Base-by-base conservation (phyloP, 345 rosid genomes). In the Trapa incisa region DNA sequence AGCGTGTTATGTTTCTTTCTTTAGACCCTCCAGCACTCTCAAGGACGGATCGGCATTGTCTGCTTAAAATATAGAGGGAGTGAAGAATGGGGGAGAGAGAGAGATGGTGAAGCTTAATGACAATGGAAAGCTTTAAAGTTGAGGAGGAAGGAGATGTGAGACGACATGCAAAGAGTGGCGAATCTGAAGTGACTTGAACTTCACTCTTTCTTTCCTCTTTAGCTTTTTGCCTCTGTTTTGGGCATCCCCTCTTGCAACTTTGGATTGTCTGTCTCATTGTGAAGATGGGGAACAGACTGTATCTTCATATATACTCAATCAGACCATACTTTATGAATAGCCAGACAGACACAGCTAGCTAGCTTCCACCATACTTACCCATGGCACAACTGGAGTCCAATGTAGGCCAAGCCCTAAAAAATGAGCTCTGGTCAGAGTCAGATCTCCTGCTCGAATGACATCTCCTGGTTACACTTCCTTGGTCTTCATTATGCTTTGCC, bases 231-330 rank as follows among this genome's bases (percentile, higher is more conserved):
- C 37, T 8, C 43, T 37, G 41, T 15, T 39, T 45, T 13, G 48
- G 35, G 72, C 68, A 42, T 53, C 43, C 37, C 16, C 48, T 10
- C 4, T 64, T 64, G 32, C 47, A 42, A 68, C 68, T 64, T 64
- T 37, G 74, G 68, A 65, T 65, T 42, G 76, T 56, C 72, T 43
- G 64, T 42, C 71, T 39, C 62, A 43, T 61, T 47, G 72, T 66
- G 74, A 57, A 68, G 47, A 22, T 22, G 62, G 66, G 68, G 65
- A 41, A 41, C n/a, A 41, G 4, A 41, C 6, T 41, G 43, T 41
- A 41, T 41, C 6, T 3, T 41, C 43, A 41, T 0, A 41, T 41
- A 41, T 8, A 41, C 7, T 41, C 43, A 41, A 41, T 8, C 43
- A 41, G 4, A 41, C 43, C 2, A 22, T 22, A 22, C 29, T 22